Evolutionary conservation across 2,329 filamentous ascomycete species (phyloP), one percentile per base, ranked within the genome.

Genomic region (Botrytis paeoniae): DNA sequence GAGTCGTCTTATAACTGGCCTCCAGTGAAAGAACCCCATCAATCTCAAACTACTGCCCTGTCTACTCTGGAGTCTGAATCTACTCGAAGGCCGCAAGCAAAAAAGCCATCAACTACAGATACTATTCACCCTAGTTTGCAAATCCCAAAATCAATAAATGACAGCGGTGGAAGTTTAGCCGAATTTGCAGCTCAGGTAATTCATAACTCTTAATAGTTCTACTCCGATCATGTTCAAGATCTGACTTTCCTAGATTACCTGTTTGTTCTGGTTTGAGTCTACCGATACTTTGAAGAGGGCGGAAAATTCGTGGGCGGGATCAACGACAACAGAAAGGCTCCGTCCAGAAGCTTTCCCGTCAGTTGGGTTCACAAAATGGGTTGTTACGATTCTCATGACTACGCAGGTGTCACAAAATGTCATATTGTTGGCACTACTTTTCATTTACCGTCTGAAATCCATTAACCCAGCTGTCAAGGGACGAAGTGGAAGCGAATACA

Each of bases 331-430:
- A 64, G 83, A 87, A 72, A 84, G 87, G 45, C 85, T 98, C 14
- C 88, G 90, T 18, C 82, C 87, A 29, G 90, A 96, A 77, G 94
- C 95, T 16, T 88, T 91, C 65, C 94, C 95, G 0, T 90, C 90
- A 25, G 88, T 89, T 6, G 91, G 92, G 25, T 98, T 98, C 81
- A 89, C 91, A 79, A 97, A 97, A 87, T 98, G 96, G 96, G 94
- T 98, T 6, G 90, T 93, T 65, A 93, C 90, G 14, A 94, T 98
- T 72, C 85, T 99, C 29, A 92, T 93, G 0, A 98, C 96, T 0
- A 99, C 96, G 0, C 95, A 98, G 81, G 95, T 99, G 48, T 96
- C 95, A 70, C 94, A 96, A 79, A 98, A 98, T 79, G 96, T 99
- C 70, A 93, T 98, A 60, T 83, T 98, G 18, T 84, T 99, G 66